These are phyloP conservation scores for Trametes cinnabarina DNA, from an alignment of 768 basidiomycete genomes.

Conservation along the genomic window DNA sequence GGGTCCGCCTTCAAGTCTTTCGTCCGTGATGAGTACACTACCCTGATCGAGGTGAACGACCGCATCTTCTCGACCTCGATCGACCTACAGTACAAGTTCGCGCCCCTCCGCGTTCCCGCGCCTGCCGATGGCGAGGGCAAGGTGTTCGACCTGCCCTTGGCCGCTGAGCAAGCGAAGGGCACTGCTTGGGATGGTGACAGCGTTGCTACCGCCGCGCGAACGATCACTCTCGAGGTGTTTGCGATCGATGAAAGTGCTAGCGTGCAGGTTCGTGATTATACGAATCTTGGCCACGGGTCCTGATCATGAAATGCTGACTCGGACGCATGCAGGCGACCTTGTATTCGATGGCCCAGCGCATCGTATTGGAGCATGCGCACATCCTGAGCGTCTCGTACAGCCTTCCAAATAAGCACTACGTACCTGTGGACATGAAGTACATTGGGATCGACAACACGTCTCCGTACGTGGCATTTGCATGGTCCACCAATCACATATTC, in stretches of 20 bases:
- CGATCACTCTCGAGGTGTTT: constrained; percentile 75
- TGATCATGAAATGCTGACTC: neutral
- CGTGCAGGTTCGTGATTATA: constrained; percentile 61
- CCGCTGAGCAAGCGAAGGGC: constrained; percentile 35
- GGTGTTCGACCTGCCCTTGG: constrained; percentile 40
- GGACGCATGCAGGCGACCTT: constrained; percentile 70
- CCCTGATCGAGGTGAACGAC: constrained; percentile 77
- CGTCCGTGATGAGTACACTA: constrained; percentile 85
- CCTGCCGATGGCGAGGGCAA: constrained; percentile 54
- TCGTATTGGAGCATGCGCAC: constrained; percentile 62
- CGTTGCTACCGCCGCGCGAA: constrained; percentile 50
- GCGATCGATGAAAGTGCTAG: constrained; percentile 87
- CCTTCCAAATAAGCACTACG: constrained; percentile 94
- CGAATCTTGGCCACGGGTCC: neutral
- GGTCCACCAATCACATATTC: neutral
- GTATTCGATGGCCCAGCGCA: constrained; percentile 79
- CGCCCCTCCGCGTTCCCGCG: constrained; percentile 42
- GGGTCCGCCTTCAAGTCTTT: constrained; percentile 85
- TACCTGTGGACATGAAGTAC: constrained; percentile 82
- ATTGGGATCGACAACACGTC: constrained; percentile 67
- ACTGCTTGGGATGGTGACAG: constrained; percentile 59
- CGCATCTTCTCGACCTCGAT: constrained; percentile 89
- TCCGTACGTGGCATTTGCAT: constrained; percentile 39
- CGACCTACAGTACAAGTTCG: constrained; percentile 70
- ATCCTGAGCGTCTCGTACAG: constrained; percentile 65